These are phyloP conservation scores for Udeniomyces megalosporus DNA, from an alignment of 768 basidiomycete species.

Conservation along the genomic window DNA sequence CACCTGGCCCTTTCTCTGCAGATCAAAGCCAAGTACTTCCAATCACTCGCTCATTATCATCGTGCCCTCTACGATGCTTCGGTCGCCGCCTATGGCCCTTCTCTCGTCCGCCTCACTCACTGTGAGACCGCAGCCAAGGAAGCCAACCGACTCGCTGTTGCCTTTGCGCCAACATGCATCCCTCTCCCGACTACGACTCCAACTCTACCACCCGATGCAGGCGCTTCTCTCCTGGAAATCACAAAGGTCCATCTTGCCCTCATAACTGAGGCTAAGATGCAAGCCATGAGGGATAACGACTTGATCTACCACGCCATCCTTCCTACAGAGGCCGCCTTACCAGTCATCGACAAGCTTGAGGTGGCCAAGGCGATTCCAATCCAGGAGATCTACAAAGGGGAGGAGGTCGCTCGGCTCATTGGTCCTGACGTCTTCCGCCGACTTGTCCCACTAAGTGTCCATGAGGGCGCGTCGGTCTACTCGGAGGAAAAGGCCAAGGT, in stretches of 20 bases:
- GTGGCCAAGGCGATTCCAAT: slow-evolving; percentile 62
- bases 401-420: slow-evolving; percentile 87
- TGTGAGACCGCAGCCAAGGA: slow-evolving; percentile 74
- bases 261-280: slow-evolving; percentile 54
- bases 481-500: slow-evolving; percentile 97
- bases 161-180: slow-evolving; percentile 55
- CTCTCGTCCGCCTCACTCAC: slow-evolving; percentile 58
- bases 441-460: slow-evolving; percentile 80
- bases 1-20: slow-evolving; percentile 24
- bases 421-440: slow-evolving; percentile 77
- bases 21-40: slow-evolving; percentile 84
- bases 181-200: slow-evolving; percentile 30
- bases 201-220: slow-evolving; percentile 74
- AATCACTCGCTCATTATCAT: slow-evolving; percentile 71
- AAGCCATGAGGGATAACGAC: slow-evolving; percentile 80
- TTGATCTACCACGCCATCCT: slow-evolving; percentile 89
- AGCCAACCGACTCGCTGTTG: slow-evolving; percentile 48
- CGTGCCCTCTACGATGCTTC: slow-evolving; percentile 62
- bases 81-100: slow-evolving; percentile 67
- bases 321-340: slow-evolving; percentile 59
- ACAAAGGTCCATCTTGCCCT: slow-evolving; percentile 66
- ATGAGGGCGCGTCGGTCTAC: slow-evolving; percentile 89
- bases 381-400: slow-evolving; percentile 78
- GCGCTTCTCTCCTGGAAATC: slow-evolving; percentile 58
- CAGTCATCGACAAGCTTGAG: slow-evolving; percentile 59